Evolutionary conservation across 257 asterid genomes (phyloP).

Genomic region (Plantago major): DNA sequence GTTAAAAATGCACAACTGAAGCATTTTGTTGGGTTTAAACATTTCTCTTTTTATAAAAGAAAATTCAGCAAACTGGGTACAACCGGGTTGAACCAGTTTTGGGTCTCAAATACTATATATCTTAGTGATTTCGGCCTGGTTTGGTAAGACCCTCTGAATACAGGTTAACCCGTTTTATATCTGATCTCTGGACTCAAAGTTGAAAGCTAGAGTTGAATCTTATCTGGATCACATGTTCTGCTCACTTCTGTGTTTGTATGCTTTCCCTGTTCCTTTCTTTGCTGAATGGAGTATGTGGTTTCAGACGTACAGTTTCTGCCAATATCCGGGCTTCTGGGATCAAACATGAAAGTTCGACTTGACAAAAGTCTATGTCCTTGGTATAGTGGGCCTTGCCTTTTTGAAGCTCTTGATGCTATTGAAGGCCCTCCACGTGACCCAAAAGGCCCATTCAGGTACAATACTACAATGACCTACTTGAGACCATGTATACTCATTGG

Average conservation of each 20-base stretch:
- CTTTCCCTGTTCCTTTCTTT: background rate
- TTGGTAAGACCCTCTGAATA: too few species aligned
- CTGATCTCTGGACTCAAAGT: background rate
- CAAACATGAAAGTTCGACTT: conserved; percentile 65
- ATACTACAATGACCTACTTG: conserved; percentile 1
- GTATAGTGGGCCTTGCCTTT: conserved; percentile 89
- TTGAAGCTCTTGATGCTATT: conserved; percentile 83
- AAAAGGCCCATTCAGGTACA: conserved; percentile 82
- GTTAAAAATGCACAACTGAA: too few species aligned
- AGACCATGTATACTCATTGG: background rate
- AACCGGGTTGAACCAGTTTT: too few species aligned
- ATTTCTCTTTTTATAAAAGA: too few species aligned
- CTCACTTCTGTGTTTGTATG: background rate
- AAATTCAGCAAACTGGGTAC: too few species aligned
- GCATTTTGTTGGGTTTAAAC: too few species aligned
- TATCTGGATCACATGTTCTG: conserved; percentile 4
- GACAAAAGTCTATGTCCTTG: conserved; percentile 64
- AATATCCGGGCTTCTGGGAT: conserved; percentile 79
- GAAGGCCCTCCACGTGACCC: conserved; percentile 87
- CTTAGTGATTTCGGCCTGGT: too few species aligned
- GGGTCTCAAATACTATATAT: too few species aligned
- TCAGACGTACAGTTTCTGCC: conserved; percentile 93
- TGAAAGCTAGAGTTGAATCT: background rate
- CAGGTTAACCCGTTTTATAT: background rate
- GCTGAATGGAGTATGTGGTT: conserved; percentile 14